Evolutionary conservation across 306 rosid species (phyloP).

Genomic region (Senna tora): DNA sequence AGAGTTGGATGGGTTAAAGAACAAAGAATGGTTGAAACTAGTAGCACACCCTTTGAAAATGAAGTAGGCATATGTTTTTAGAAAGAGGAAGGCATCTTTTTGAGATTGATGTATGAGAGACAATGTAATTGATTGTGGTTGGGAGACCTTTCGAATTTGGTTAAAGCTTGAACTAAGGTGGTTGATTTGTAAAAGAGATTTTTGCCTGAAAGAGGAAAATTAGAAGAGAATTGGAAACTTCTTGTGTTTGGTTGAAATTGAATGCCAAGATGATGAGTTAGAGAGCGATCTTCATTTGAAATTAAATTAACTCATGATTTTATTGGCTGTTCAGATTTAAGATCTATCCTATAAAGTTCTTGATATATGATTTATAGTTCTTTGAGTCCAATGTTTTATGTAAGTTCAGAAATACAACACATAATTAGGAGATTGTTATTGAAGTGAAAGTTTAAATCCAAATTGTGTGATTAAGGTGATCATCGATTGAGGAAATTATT

Average conservation of each 20-base stretch:
- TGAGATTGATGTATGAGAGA: not conserved
- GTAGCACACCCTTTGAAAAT: not conserved
- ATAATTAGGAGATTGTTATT: not conserved
- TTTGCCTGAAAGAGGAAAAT: not conserved
- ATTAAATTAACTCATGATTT: not conserved
- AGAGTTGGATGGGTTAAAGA: not conserved
- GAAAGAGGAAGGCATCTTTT: not conserved
- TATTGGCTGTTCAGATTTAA: not conserved
- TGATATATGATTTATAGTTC: not conserved
- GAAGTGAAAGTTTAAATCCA: slow-evolving; percentile 1
- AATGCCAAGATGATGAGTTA: not conserved
- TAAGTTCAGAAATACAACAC: too few relatives aligned
- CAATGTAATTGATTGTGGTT: slow-evolving; percentile 18
- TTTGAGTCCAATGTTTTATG: not conserved
- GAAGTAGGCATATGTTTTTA: not conserved
- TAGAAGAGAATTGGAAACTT: not conserved
- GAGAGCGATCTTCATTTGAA: not conserved
- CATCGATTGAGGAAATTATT: not conserved
- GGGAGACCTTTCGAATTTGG: not conserved
- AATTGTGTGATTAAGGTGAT: slow-evolving; percentile 12
- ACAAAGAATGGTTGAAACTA: not conserved
- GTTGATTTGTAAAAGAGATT: not conserved
- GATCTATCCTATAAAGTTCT: slow-evolving; percentile 14
- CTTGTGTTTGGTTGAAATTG: not conserved
- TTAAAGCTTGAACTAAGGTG: not conserved